Evolutionary conservation across 768 basidiomycete species (phyloP), one percentile per base, ranked within the genome.

Genomic region (Chalciporus sphaerocephalus): DNA sequence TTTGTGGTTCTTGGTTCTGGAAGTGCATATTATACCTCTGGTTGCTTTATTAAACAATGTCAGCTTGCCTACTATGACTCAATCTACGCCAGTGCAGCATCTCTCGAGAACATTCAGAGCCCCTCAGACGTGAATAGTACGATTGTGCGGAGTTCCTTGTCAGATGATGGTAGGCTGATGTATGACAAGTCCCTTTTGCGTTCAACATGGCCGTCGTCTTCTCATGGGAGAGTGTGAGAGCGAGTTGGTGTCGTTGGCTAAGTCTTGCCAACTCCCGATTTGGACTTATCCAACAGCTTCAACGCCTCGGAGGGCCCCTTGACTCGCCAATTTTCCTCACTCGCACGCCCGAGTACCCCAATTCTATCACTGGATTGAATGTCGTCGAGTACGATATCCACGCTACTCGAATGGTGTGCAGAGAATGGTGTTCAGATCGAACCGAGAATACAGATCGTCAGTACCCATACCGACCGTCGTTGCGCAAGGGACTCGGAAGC

Each of bases 321-420:
- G 25, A 15, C 21, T 24, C 30, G 10, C 30, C 25, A 28, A 18
- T 28, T 16, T 27, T 22, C 10, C 39, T 18, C 24, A 18, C 23
- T 17, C 17, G 27, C 25, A 28, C 16, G 40, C 6, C 9, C 20
- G 12, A 7, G 15, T 15, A 33, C 37, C 34, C 43, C 35, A 38
- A 13, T 48, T 47, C 38, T 23, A 40, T 42, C 39, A 34, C 35
- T 16, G 37, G 20, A 33, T 28, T 24, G 34, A 25, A 65, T 67
- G 60, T 51, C 58, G 27, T 47, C 54, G 25, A 41, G 44, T 35
- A 55, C 16, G 32, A 40, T 44, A 32, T 10, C 41, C 21, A 24
- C 43, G 34, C 57, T 81, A 15, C 52, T 78, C 5, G 56, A 59
- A 34, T 83, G 81, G 81, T 81, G 79, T 51, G 40, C 59, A 22